These are phyloP conservation scores for Candida odintsovae DNA, from an alignment of 805 yeast species.

Conservation along the genomic window DNA sequence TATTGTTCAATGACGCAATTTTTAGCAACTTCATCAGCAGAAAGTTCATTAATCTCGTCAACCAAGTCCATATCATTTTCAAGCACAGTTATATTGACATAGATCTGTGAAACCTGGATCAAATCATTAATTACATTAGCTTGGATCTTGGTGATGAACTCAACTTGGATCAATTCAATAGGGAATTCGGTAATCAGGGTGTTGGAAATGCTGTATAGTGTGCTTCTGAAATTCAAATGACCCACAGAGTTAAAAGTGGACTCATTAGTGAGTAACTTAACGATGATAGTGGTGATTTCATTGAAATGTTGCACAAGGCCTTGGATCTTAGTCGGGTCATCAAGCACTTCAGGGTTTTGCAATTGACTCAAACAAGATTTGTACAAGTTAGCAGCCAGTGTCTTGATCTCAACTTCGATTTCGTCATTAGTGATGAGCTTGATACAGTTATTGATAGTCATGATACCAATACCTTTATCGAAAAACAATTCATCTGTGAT, in stretches of 20 bases:
- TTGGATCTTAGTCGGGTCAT: constrained; percentile 29
- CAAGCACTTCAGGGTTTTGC: constrained; percentile 42
- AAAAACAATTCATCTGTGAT: constrained; percentile 84
- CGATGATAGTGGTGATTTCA: constrained; percentile 10
- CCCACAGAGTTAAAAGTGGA: constrained; percentile 5
- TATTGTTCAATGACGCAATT: constrained; percentile 28
- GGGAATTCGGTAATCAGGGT: constrained; percentile 21
- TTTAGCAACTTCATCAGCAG: constrained; percentile 12
- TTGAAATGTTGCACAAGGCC: constrained; percentile 17
- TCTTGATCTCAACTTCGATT: constrained; percentile 34
- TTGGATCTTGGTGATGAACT: constrained; percentile 7
- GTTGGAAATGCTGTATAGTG: constrained; percentile 12
- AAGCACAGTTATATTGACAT: constrained; percentile 7
- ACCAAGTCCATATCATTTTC: constrained; percentile 7
- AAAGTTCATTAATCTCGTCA: constrained; percentile 7
- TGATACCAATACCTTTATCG: constrained; percentile 60
- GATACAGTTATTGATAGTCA: constrained; percentile 46
- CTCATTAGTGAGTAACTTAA: constrained; percentile 9
- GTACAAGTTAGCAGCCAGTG: constrained; percentile 46
- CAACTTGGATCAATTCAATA: constrained; percentile 12
- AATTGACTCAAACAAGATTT: constrained; percentile 48
- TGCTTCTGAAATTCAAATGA: constrained; percentile 12
- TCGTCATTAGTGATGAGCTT: constrained; percentile 30
- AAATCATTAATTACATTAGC: constrained; percentile 10
- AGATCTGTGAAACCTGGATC: constrained; percentile 8